A percentile compares a stretch with the other conserved stretches of the same genome.
These are phyloP conservation scores for Mallotus japonicus DNA, from an alignment of 441 rosid genomes.

Conservation along the genomic window DNA sequence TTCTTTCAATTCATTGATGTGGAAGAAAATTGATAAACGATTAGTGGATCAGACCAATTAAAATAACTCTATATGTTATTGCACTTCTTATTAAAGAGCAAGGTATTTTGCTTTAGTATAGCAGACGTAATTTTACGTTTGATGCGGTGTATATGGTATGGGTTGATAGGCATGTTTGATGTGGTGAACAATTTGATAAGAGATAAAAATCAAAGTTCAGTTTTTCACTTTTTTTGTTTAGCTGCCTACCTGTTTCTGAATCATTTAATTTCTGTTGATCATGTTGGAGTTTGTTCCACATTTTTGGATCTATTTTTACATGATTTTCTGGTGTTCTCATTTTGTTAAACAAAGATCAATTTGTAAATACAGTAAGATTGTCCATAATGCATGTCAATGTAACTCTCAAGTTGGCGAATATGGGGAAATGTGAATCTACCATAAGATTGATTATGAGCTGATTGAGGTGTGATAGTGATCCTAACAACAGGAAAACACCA, in stretches of 20 bases:
- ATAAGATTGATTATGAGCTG: too few species aligned
- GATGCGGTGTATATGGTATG: not conserved
- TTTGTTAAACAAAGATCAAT: not conserved
- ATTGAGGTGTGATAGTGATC: too few species aligned
- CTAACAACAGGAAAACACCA: too few species aligned
- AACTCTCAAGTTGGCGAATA: not conserved
- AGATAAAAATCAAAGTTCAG: not conserved
- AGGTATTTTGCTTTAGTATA: not conserved
- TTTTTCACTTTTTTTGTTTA: not conserved
- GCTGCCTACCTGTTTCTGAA: not conserved
- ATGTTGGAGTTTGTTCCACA: not conserved
- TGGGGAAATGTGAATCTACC: not conserved
- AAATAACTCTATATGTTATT: not conserved
- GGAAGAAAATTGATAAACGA: not conserved
- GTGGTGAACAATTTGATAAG: not conserved
- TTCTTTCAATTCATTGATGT: not conserved
- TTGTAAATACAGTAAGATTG: not conserved
- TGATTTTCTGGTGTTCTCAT: conserved; percentile 1
- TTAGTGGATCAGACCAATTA: not conserved
- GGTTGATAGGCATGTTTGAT: not conserved
- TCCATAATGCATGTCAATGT: too few species aligned
- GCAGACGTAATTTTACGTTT: not conserved
- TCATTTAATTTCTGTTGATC: not conserved
- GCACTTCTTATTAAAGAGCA: not conserved
- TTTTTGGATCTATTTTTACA: not conserved